phyloP scores from a whole-genome alignment of 2,329 filamentous ascomycete species.

The Stagonosporopsis cucurbitacearum region DNA sequence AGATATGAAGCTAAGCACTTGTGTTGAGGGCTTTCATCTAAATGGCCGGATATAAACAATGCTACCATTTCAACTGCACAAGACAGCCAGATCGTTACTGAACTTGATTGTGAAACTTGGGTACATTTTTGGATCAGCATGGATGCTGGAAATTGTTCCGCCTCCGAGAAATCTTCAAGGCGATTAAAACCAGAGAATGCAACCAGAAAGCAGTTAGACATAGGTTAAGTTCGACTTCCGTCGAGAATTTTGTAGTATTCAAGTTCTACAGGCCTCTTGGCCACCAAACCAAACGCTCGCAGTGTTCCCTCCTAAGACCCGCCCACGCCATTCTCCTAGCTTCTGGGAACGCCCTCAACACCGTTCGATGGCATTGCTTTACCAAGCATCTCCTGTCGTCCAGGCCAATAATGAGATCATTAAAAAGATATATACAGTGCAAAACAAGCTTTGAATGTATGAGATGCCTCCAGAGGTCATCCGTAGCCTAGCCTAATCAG shows the following conservation, averaged over 20 bases:
- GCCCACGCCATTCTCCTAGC: slow-evolving; percentile 1
- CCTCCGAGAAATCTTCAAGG: no score
- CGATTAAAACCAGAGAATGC: not conserved
- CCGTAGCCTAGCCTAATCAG: slow-evolving; percentile 12
- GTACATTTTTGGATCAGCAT: no score
- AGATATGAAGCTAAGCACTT: not conserved
- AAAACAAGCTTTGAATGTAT: slow-evolving; percentile 24
- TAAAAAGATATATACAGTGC: slow-evolving; percentile 42
- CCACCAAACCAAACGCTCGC: slow-evolving; percentile 8
- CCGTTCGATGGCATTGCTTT: slow-evolving; percentile 2
- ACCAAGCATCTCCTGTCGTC: slow-evolving; percentile 2
- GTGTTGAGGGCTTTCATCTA: no score
- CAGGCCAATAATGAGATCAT: slow-evolving; percentile 23
- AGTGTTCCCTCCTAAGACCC: slow-evolving; percentile 1
- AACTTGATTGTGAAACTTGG: no score
- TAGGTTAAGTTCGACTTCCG: not conserved
- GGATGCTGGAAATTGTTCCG: no score
- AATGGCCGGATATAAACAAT: not conserved
- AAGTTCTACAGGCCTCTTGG: slow-evolving; percentile 14
- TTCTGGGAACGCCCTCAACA: slow-evolving; percentile 14
- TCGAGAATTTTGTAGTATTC: slow-evolving; percentile 7
- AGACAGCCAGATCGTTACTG: no score
- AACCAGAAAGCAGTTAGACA: not conserved
- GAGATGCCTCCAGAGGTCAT: slow-evolving; percentile 26
- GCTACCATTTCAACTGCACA: no score